phyloP scores from a whole-genome alignment of 331 rosid species.

The Quercus phellos region DNA sequence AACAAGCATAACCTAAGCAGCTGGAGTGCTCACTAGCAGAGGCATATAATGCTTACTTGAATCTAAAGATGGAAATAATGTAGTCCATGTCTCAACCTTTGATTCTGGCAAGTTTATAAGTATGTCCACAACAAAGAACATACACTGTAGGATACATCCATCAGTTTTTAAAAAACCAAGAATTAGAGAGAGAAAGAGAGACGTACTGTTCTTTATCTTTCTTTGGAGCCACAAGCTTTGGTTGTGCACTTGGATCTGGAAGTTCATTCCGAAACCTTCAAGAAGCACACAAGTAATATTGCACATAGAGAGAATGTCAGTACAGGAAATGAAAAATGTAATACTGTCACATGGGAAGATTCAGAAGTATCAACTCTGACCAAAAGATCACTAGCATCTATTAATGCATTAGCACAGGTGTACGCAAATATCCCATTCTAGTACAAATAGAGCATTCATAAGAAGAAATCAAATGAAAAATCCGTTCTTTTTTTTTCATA shows the following conservation, averaged over 20 bases:
- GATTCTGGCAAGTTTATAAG: neutral
- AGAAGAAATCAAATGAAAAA: neutral
- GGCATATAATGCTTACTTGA: neutral
- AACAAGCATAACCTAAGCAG: neutral
- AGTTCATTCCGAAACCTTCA: slow-evolving; percentile 92
- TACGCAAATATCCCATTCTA: neutral
- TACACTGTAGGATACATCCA: neutral
- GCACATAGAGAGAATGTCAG: slow-evolving; percentile 30
- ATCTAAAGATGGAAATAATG: neutral
- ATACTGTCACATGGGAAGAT: neutral
- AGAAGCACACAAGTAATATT: slow-evolving; percentile 10
- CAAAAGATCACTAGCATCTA: neutral
- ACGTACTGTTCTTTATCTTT: slow-evolving; percentile 92
- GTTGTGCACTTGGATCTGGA: slow-evolving; percentile 98
- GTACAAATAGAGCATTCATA: neutral
- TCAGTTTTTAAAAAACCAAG: neutral
- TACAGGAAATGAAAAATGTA: neutral
- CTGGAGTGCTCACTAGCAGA: neutral
- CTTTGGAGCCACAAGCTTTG: slow-evolving; percentile 86
- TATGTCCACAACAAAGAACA: neutral
- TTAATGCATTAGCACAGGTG: neutral
- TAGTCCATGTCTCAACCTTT: neutral
- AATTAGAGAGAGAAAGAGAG: slow-evolving; percentile 12
- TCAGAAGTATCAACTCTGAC: neutral
- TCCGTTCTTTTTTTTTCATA: neutral